Base-by-base conservation (phyloP, 176 grass and related monocot genomes). In the Raddia guianensis region DNA sequence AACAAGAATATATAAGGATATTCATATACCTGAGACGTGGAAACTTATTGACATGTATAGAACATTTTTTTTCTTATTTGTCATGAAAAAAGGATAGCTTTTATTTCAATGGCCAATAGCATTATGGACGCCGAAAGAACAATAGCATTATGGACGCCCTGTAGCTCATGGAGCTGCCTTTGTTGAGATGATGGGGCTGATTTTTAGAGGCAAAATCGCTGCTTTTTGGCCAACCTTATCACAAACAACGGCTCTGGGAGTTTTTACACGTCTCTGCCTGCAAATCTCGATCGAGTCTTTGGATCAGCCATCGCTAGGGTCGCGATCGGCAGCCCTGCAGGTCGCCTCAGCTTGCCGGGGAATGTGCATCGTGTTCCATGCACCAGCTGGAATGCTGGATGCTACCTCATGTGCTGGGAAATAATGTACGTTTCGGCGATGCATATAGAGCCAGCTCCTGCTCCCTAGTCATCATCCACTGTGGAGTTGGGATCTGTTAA, bases 281-380 rank as follows among this genome's bases (percentile, higher is more conserved):
- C 37, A 40, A 27, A 27, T 27, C 27, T 27, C 27, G 27, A 27
- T 27, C 27, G 15, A 2, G n/a, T 6, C 10, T 33, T 13, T 61
- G 35, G 45, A 37, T 81, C 14, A 63, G n/a, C 34, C 85, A 63
- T 48, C 54, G 8, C 34, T 80, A 12, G 77, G 49, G 56, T 12
- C 55, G 50, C 48, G 0, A 16, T 82, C 73, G 2, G 37, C 37
- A n/a, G n/a, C n/a, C n/a, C n/a, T n/a, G n/a, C n/a, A 44, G 49
- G 15, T 83, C 58, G 42, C 86, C 83, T 66, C 45, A 4, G n/a
- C 2, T 0, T 11, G 45, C 71, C 53, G 46, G 74, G 53, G 78
- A 70, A 76, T 62, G 63, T 44, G 85, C 84, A 81, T 75, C 84
- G 61, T n/a, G 15, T 16, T 67, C 68, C 69, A 40, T 40, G 0